Base-by-base conservation (phyloP, 345 rosid species). In the Firmiana major region DNA sequence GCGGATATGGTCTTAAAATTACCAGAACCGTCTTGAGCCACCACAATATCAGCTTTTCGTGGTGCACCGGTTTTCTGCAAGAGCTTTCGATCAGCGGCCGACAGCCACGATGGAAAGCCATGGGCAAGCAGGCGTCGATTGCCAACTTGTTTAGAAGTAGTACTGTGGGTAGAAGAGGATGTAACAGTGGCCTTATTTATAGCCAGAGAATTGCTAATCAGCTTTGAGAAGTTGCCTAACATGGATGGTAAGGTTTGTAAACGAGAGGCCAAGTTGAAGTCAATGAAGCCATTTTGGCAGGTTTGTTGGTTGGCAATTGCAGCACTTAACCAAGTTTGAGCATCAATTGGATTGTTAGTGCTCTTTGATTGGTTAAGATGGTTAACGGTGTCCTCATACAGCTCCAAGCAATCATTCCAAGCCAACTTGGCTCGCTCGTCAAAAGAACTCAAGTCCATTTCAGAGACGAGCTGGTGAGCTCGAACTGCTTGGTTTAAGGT, bases 11-110 rank as follows among this genome's bases (percentile, higher is more conserved):
- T 88, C 83, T 80, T 84, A 81, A 83, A 94, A 11, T 86, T 65
- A 4, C 98, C 97, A 0, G 97, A 85, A 22, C 98, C 98, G 38
- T 94, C 98, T 72, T 91, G 86, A 6, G 98, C 94, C 83, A 94
- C 98, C 77, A 92, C 93, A 26, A 91, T 24, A 82, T 92, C 85
- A 4, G 90, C 90, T 71, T 82, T 84, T 0, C 78, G 57, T 1
- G 82, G 74, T 19, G 63, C 77, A 34, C 51, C 66, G 0, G 60
- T 46, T 4, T 77, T 65, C 75, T 88, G 89, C 12, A 94, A 86
- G 42, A 94, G 95, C 78, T 75, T 86, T 62, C 95, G 82, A 19
- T 93, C 97, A 0, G 85, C 62, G 4, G 71, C 70, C 0, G 94
- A 79, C 40, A 94, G 79, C 99, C 98, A 94, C 4, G 81, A 70